Percentiles rank a stretch among this genome's conserved stretches.
phyloP scores from a whole-genome alignment of 1,284 basidiomycete genomes.

The Apiotrichum veenhuisii region DNA sequence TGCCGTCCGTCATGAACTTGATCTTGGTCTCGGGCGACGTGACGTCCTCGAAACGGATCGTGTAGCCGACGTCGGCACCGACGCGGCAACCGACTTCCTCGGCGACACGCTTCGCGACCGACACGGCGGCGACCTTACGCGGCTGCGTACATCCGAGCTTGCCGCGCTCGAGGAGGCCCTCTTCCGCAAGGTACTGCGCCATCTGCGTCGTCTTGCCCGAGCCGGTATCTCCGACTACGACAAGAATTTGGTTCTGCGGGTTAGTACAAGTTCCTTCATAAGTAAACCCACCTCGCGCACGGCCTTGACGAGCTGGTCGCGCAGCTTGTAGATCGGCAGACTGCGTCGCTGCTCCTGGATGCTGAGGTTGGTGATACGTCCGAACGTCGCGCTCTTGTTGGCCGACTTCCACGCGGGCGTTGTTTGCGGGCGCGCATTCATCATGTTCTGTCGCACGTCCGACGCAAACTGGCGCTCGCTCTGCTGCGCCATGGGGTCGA shows the following conservation, averaged over 20 bases:
- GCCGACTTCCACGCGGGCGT: conserved; percentile 90
- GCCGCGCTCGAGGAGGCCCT: conserved; percentile 78
- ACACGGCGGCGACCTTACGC: conserved; percentile 97
- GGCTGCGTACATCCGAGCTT: conserved; percentile 97
- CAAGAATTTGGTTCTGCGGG: conserved; percentile 75
- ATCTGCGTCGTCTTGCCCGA: conserved; percentile 93
- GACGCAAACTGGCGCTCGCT: conserved; percentile 87
- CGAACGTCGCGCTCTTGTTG: conserved; percentile 93
- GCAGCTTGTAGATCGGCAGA: conserved; percentile 92
- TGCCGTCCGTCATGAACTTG: conserved; percentile 99
- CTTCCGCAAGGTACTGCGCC: conserved; percentile 88
- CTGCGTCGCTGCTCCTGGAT: conserved; percentile 91
- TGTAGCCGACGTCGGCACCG: conserved; percentile 96
- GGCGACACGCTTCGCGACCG: conserved; percentile 96
- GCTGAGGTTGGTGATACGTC: conserved; percentile 82
- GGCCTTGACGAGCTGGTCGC: conserved; percentile 86
- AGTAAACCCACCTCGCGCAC: conserved; percentile 59
- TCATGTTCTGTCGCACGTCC: conserved; percentile 77
- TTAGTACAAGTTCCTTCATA: conserved; percentile 5
- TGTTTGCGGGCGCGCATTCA: conserved; percentile 56
- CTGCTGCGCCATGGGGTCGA: conserved; percentile 94
- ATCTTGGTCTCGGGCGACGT: conserved; percentile 96
- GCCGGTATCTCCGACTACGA: conserved; percentile 91
- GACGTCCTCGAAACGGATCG: conserved; percentile 98
- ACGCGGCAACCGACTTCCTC: conserved; percentile 97